Percentiles rank a stretch among this genome's conserved stretches.
Evolutionary conservation across 768 basidiomycete genomes (phyloP).

Genomic region (Phylloporus sp.): DNA sequence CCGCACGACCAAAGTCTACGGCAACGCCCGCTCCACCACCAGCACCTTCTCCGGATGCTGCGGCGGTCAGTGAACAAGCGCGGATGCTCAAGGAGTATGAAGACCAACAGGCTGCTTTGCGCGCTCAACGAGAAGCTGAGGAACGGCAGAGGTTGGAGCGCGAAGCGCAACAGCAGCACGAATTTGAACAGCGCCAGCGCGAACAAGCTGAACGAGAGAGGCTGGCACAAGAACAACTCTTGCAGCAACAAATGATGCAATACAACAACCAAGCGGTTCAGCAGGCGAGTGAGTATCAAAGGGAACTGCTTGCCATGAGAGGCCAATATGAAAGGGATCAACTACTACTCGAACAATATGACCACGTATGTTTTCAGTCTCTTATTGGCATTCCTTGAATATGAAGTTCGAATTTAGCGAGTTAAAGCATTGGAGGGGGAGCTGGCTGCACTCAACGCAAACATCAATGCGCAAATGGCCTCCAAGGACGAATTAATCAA

Average conservation of each 20-base stretch:
- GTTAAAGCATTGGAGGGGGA: constrained; percentile 96
- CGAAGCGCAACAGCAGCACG: constrained; percentile 75
- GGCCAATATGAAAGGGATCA: constrained; percentile 99
- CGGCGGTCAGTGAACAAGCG: constrained; percentile 83
- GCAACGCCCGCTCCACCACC: constrained; percentile 63
- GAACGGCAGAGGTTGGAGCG: constrained; percentile 74
- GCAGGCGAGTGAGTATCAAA: constrained; percentile 78
- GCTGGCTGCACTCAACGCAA: constrained; percentile 65
- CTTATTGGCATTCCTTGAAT: background rate
- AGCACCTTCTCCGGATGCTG: constrained; percentile 64
- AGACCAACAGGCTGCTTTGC: constrained; percentile 87
- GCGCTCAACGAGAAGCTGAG: constrained; percentile 75
- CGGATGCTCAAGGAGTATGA: constrained; percentile 96
- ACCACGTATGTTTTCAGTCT: constrained; percentile 54
- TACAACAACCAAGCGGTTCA: constrained; percentile 74
- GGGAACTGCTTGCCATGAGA: constrained; percentile 87
- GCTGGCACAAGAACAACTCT: constrained; percentile 82
- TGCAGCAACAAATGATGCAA: constrained; percentile 80
- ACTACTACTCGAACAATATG: constrained; percentile 95
- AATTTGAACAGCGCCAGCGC: constrained; percentile 86
- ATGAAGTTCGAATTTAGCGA: constrained; percentile 47
- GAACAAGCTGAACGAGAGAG: constrained; percentile 87
- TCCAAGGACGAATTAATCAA: constrained; percentile 96
- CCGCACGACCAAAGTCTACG: constrained; percentile 67
- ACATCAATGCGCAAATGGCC: constrained; percentile 78